Percentiles rank a stretch among this genome's conserved stretches.
phyloP scores from a whole-genome alignment of 2,329 filamentous ascomycete species.

The Colletotrichum siamense region DNA sequence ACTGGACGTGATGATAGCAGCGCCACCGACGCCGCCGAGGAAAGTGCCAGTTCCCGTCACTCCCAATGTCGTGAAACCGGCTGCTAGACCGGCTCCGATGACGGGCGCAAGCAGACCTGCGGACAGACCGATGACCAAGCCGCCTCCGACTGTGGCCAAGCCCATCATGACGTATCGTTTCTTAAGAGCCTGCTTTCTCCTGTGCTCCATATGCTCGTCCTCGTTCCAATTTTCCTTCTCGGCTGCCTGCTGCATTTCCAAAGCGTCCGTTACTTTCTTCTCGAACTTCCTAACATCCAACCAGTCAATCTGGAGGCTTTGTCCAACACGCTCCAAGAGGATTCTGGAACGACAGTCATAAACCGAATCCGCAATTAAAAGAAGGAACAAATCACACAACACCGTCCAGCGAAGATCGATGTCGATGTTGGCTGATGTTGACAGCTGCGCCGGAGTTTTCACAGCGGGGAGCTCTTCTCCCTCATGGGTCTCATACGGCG shows the following conservation, averaged over 20 bases:
- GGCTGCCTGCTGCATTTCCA: slow-evolving; percentile 96
- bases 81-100: slow-evolving; percentile 91
- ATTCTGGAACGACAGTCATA: slow-evolving; percentile 90
- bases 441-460: slow-evolving; percentile 81
- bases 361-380: slow-evolving; percentile 93
- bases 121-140: slow-evolving; percentile 92
- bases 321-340: slow-evolving; percentile 82
- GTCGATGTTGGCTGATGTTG: slow-evolving; percentile 83
- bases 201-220: slow-evolving; percentile 87
- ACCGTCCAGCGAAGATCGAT: slow-evolving; percentile 98
- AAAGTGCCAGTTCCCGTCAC: slow-evolving; percentile 89
- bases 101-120: slow-evolving; percentile 91
- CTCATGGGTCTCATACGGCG: slow-evolving; percentile 67
- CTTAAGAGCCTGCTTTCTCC: slow-evolving; percentile 82
- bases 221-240: slow-evolving; percentile 99
- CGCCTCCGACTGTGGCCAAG: slow-evolving; percentile 91
- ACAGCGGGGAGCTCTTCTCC: slow-evolving; percentile 79
- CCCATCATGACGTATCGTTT: slow-evolving; percentile 94
- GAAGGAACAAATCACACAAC: slow-evolving; percentile 91
- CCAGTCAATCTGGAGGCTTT: slow-evolving; percentile 83
- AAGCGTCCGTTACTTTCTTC: slow-evolving; percentile 92
- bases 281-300: slow-evolving; percentile 96
- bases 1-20: slow-evolving; percentile 90
- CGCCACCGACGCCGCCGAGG: slow-evolving; percentile 88
- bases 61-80: slow-evolving; percentile 94